phyloP scores from a whole-genome alignment of 106 monocot genomes.

The Iris macrosiphon region DNA sequence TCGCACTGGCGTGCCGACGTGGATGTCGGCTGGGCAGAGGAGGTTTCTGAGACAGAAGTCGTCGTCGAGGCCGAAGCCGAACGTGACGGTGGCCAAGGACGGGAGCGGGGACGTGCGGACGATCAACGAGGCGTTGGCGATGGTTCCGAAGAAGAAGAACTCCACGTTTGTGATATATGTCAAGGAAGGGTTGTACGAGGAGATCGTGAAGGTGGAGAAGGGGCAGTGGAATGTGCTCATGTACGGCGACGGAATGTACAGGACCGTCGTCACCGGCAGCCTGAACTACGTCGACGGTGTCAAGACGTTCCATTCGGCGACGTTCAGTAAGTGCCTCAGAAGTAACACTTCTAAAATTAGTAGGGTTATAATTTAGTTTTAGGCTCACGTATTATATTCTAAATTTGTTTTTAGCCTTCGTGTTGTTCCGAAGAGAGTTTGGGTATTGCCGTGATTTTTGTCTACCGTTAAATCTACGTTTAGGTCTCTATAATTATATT shows the following conservation, averaged over 20 bases:
- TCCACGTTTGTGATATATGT: conserved; percentile 11
- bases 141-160: conserved; percentile 14
- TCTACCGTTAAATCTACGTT: too few relatives aligned
- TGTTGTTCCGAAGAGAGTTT: too few relatives aligned
- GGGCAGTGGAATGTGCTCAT: conserved; percentile 22
- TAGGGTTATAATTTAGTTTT: background rate
- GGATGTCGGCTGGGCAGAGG: background rate
- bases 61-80: background rate
- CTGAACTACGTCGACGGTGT: conserved; percentile 8
- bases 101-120: conserved; percentile 17
- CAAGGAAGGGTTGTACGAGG: conserved; percentile 21
- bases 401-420: too few relatives aligned
- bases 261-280: conserved; percentile 21
- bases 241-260: conserved; percentile 22
- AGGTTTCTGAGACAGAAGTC: background rate
- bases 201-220: conserved; percentile 14
- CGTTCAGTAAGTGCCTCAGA: conserved; percentile 19
- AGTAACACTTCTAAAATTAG: background rate
- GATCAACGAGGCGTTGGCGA: conserved; percentile 17
- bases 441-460: too few relatives aligned
- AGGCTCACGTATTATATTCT: background rate
- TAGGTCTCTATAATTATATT: too few relatives aligned
- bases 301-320: conserved; percentile 12
- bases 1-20: background rate
- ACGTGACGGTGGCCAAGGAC: conserved; percentile 33